Evolutionary conservation across 306 rosid genomes (phyloP), one percentile per base, ranked within the genome.

Genomic region (Bauhinia variegata): DNA sequence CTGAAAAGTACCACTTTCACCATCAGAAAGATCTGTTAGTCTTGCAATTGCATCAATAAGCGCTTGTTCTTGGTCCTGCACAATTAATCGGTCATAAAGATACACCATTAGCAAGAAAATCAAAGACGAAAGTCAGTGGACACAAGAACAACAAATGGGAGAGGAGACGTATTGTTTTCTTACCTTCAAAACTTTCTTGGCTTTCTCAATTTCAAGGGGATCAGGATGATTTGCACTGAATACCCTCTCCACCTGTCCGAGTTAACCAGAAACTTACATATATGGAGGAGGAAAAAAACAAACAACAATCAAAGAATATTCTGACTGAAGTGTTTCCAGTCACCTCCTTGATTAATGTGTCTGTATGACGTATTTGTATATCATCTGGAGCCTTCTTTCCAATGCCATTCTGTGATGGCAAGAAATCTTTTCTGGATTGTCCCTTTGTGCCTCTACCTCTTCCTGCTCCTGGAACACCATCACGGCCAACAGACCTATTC

Each of bases 51-150:
- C 98, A 64, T 92, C 92, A 0, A 92, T 70, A 49, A 92, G 96
- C 46, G 98, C 80, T 81, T 87, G 92, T 65, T 92, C 98, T 48
- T 92, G 98, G 39, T 89, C 96, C 98, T 92, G 84, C 81, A 70
- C 49, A 48, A 61, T 6, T 17, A 10, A 46, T 60, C 38, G 63
- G 67, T 54, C 14, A 16, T 12, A 12, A 36, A 51, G 32, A 77
- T 23, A 36, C 38, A 62, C 46, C 63, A 52, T 11, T 33, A 11
- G 66, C 51, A 55, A 39, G 67, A 52, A 31, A 48, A 44, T 39
- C 54, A 54, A 59, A n/a, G n/a, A n/a, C n/a, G n/a, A n/a, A n/a
- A 44, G 57, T 53, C 18, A 13, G 11, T 9, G 61, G 39, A 55
- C 13, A 19, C 28, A 15, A 17, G 37, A 54, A 68, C 46, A 60